A percentile compares a stretch with the other conserved stretches of the same genome.
phyloP scores from a whole-genome alignment of 2,329 filamentous ascomycete genomes.

The Penicillium hordei region DNA sequence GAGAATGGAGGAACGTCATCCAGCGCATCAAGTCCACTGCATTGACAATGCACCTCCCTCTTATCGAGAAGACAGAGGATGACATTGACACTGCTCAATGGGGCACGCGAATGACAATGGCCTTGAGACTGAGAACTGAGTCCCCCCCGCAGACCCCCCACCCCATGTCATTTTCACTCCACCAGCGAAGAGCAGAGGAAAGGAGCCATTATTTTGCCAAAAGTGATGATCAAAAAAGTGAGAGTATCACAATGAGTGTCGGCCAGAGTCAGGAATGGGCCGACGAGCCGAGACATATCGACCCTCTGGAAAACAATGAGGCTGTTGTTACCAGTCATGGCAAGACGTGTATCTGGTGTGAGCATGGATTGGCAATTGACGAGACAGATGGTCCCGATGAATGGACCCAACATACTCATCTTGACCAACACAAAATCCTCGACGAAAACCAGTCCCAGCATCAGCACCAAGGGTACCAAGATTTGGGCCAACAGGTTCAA shows the following conservation, averaged over 20 bases:
- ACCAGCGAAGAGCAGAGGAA: not conserved
- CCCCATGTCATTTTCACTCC: not conserved
- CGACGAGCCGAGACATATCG: not conserved
- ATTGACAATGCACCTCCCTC: not conserved
- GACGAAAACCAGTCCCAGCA: no score
- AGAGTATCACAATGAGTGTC: not conserved
- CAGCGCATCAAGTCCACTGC: conserved; percentile 18
- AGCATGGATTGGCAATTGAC: not conserved
- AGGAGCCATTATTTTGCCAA: not conserved
- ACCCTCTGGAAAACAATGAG: not conserved
- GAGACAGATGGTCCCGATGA: not conserved
- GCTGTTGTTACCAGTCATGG: conserved; percentile 18
- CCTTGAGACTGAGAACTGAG: not conserved
- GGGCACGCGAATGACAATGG: not conserved
- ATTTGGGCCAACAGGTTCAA: no score
- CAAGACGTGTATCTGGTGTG: conserved; percentile 28
- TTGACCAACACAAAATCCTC: no score
- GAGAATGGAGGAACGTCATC: conserved; percentile 16
- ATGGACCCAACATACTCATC: no score
- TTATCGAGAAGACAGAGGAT: conserved; percentile 3
- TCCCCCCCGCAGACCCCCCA: not conserved
- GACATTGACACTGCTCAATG: not conserved
- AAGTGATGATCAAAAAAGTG: not conserved
- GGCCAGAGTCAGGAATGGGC: not conserved
- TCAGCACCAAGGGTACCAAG: no score